These are phyloP conservation scores for Acanthamoeba culbertsoni DNA, from an alignment of 208 protist genomes.

Conservation along the genomic window DNA sequence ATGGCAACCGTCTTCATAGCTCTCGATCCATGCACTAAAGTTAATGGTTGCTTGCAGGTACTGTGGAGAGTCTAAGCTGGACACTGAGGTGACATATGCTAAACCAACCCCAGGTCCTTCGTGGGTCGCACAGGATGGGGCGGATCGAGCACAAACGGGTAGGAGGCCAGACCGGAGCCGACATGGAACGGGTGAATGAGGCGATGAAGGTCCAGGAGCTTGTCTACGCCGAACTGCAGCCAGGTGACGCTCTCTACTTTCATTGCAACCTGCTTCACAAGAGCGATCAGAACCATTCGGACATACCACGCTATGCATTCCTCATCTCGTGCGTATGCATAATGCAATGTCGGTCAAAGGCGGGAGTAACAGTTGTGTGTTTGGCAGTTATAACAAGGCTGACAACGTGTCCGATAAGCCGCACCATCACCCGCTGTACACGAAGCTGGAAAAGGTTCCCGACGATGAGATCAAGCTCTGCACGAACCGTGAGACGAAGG, in stretches of 20 bases:
- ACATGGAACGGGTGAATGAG: background rate
- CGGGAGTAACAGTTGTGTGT: background rate
- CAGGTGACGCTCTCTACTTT: constrained; percentile 50
- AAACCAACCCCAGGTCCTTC: background rate
- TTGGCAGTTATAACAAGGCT: constrained; percentile 22
- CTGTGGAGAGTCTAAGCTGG: background rate
- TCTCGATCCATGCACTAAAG: background rate
- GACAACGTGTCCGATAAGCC: constrained; percentile 19
- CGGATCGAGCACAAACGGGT: constrained; percentile 2
- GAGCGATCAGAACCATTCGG: background rate
- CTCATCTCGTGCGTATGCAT: background rate
- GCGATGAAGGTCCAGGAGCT: background rate
- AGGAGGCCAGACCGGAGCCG: constrained; percentile 31
- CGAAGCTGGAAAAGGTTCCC: constrained; percentile 16
- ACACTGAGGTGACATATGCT: background rate
- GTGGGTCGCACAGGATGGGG: constrained; percentile 39
- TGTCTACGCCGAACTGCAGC: constrained; percentile 22
- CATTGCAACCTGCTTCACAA: constrained; percentile 53
- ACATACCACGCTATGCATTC: background rate
- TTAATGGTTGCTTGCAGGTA: constrained; percentile 43
- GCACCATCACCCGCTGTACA: constrained; percentile 53
- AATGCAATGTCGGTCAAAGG: background rate
- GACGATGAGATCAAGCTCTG: constrained; percentile 24
- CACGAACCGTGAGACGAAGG: background rate
- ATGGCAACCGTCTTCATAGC: constrained; percentile 56